phyloP scores from a whole-genome alignment of 345 rosid genomes.

The Ceriops zippeliana region DNA sequence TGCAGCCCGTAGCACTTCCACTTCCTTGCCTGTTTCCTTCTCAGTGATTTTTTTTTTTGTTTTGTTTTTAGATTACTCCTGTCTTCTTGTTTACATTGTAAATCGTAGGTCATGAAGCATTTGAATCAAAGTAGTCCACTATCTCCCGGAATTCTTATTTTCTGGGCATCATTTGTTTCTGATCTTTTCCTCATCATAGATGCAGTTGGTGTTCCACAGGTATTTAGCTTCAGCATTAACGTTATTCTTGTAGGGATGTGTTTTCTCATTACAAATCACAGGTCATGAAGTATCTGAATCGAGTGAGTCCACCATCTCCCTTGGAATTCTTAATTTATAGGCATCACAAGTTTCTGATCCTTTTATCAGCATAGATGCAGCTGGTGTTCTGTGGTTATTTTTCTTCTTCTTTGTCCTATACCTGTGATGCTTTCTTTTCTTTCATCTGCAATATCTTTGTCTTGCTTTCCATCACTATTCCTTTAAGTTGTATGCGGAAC shows the following conservation, averaged over 20 bases:
- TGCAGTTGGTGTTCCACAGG: constrained; percentile 80
- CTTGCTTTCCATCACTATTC: neutral
- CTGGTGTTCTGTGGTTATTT: constrained; percentile 85
- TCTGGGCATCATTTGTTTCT: constrained; percentile 72
- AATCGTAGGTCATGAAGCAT: constrained; percentile 51
- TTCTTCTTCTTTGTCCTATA: neutral
- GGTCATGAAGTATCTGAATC: constrained; percentile 55
- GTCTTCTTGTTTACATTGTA: constrained; percentile 1
- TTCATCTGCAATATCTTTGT: neutral
- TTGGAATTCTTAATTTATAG: constrained; percentile 75
- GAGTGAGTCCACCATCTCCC: constrained; percentile 69
- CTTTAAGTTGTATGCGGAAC: neutral
- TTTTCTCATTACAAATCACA: constrained; percentile 21
- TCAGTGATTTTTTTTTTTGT: constrained; percentile 5
- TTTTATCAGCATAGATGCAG: constrained; percentile 67
- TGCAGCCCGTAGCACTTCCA: neutral
- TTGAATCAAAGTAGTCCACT: constrained; percentile 52
- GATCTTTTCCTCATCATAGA: constrained; percentile 91
- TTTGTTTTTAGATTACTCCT: no score
- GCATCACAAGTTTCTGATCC: constrained; percentile 80
- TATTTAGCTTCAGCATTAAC: constrained; percentile 24
- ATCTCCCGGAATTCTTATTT: constrained; percentile 68
- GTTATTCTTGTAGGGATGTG: no score
- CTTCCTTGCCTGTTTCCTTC: constrained; percentile 9
- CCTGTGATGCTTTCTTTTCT: neutral